These are phyloP conservation scores for Alloteropsis semialata DNA, from an alignment of 176 grass and related monocot species.

Conservation along the genomic window DNA sequence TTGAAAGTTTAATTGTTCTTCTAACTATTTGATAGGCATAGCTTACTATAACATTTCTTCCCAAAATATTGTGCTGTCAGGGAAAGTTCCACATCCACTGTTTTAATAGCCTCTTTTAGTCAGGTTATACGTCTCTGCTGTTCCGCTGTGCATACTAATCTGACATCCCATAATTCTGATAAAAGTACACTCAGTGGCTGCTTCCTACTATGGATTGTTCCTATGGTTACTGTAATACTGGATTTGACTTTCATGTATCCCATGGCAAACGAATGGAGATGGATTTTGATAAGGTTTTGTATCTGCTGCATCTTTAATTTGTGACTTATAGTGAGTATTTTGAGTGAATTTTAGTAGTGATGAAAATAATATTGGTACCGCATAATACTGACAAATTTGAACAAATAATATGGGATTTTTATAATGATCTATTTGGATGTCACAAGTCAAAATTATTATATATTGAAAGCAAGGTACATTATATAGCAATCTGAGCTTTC, in stretches of 20 bases:
- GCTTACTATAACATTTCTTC: background rate
- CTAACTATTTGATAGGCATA: background rate
- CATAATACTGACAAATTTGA: background rate
- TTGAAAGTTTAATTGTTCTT: background rate
- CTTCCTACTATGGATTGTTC: background rate
- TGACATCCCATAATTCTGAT: background rate
- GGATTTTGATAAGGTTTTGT: background rate
- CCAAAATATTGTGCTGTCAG: background rate
- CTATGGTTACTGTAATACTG: background rate
- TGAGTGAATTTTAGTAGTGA: background rate
- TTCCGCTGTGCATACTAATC: background rate
- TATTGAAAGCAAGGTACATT: background rate
- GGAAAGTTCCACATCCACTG: background rate
- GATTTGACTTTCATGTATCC: background rate
- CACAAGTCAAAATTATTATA: constrained; percentile 3
- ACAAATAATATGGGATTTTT: background rate
- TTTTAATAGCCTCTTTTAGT: background rate
- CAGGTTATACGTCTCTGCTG: background rate
- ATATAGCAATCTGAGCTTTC: background rate
- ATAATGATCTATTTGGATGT: background rate
- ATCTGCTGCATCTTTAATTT: background rate
- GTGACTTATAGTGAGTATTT: background rate
- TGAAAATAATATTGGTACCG: background rate
- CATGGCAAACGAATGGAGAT: background rate
- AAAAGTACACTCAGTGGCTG: background rate